Base-by-base conservation (phyloP, 192 early-diverging fungal species). In the Chytriomyces sp. region DNA sequence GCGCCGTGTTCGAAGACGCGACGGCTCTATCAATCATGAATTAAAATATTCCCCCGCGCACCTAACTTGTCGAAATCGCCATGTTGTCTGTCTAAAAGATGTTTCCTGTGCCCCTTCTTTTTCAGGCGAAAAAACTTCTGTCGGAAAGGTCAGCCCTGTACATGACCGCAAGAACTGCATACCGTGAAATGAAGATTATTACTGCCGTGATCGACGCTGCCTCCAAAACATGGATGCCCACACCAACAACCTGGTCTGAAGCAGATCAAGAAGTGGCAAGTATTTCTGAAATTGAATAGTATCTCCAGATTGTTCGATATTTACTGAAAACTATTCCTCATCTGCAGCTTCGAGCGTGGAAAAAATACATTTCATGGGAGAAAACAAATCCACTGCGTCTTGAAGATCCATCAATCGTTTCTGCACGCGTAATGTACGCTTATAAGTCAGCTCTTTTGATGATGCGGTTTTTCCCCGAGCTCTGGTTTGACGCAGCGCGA, bases 301-400 rank as follows among this genome's bases (percentile, higher is more conserved):
- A 46, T 10, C 23, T 65, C 50, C 70, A 61, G 23, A 8, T 5
- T 46, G 46, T 64, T 80, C 50, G 16, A 50, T 49, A 0, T n/a
- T 11, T 35, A 49, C 66, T 77, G 53, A 77, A 6, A 73, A 62
- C n/a, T 67, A 18, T 7, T 35, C 35, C 13, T 48, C 45, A 13
- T 18, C 64, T 53, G 6, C 45, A 72, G 50, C 73, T 80, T 67
- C 62, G 57, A 6, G 85, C 90, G 8, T 97, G 95, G 97, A 96
- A 95, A 74, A 79, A 85, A 13, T 96, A 92, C 79, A 92, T 99
- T 72, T 85, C 88, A 65, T 99, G 97, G 97, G 97, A 99, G 79
- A 87, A 84, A 47, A 82, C 85, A 11, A 96, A 99, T 75, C 97
- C 97, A 20, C 80, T 99, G 48, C 86, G 86, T 18, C 76, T 97